Percentiles rank a stretch among this genome's conserved stretches.
Conservation (phyloP, 371 early-diverging fungal genomes). For the Circinella umbellata region DNA sequence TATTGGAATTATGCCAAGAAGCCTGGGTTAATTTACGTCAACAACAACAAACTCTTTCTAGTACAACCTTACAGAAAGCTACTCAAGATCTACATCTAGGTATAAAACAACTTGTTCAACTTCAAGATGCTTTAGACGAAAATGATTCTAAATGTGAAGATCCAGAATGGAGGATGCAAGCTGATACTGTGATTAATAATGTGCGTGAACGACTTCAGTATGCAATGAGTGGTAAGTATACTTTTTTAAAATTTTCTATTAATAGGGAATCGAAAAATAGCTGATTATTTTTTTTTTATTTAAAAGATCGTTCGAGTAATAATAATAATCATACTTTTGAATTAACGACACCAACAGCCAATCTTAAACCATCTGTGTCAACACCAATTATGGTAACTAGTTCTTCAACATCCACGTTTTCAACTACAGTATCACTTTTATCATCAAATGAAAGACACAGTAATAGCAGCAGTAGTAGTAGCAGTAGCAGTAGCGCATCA, state of each 20-base stretch:
- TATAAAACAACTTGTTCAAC: conserved; percentile 24
- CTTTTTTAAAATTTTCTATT: not conserved
- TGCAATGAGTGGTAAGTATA: conserved; percentile 24
- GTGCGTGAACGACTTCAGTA: conserved; percentile 29
- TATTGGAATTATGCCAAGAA: conserved; percentile 23
- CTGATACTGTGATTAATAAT: conserved; percentile 30
- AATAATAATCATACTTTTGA: not conserved
- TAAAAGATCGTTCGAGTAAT: not conserved
- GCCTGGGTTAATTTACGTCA: conserved; percentile 19
- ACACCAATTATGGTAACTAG: conserved; percentile 13
- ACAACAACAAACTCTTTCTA: conserved; percentile 4
- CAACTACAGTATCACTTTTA: not conserved
- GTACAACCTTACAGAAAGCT: not conserved
- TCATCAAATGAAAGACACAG: conserved; percentile 4
- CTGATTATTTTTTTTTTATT: not conserved
- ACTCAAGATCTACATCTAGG: conserved; percentile 21
- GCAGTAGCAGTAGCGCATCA: conserved; percentile 14
- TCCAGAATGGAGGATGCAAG: conserved; percentile 25
- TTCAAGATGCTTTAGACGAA: conserved; percentile 29
- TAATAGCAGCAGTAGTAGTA: too few species aligned
- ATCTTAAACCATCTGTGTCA: conserved; percentile 15
- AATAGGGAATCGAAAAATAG: not conserved
- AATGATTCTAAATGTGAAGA: conserved; percentile 15
- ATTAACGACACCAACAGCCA: not conserved
- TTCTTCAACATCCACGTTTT: conserved; percentile 9